Evolutionary conservation across 2,329 filamentous ascomycete genomes (phyloP).

Genomic region (Diatrype stigma): DNA sequence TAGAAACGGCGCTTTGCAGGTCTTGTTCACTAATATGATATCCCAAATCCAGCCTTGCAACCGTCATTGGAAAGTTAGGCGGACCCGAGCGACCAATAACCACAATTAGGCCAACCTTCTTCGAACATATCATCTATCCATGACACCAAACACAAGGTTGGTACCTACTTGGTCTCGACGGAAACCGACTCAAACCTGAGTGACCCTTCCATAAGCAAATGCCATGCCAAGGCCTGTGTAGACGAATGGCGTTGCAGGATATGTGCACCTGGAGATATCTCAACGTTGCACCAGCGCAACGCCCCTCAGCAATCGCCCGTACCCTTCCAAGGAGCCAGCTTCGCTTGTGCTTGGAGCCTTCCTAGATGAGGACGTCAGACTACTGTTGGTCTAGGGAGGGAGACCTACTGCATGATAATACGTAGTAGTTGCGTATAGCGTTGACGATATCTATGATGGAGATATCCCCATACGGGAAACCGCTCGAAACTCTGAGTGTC

Average conservation of each 20-base stretch:
- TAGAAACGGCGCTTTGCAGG: neutral
- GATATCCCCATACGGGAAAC: neutral
- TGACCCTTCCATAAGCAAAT: neutral
- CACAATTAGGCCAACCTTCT: neutral
- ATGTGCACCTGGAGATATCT: neutral
- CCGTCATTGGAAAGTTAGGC: neutral
- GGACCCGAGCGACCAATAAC: neutral
- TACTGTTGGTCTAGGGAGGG: no score
- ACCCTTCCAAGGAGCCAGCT: neutral
- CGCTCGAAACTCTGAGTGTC: no score
- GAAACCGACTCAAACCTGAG: neutral
- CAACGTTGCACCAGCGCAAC: neutral
- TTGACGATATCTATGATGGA: neutral
- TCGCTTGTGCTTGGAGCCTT: neutral
- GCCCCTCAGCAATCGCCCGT: neutral
- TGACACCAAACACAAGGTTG: neutral
- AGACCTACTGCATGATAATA: no score
- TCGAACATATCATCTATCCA: neutral
- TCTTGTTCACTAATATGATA: neutral
- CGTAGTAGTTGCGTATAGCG: neutral
- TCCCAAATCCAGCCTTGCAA: neutral
- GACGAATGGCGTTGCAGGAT: neutral
- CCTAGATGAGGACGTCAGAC: no score
- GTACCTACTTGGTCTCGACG: neutral
- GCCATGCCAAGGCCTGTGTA: neutral